These are phyloP conservation scores for Athelia psychrophila DNA, from an alignment of 1,284 basidiomycete species.

Conservation along the genomic window DNA sequence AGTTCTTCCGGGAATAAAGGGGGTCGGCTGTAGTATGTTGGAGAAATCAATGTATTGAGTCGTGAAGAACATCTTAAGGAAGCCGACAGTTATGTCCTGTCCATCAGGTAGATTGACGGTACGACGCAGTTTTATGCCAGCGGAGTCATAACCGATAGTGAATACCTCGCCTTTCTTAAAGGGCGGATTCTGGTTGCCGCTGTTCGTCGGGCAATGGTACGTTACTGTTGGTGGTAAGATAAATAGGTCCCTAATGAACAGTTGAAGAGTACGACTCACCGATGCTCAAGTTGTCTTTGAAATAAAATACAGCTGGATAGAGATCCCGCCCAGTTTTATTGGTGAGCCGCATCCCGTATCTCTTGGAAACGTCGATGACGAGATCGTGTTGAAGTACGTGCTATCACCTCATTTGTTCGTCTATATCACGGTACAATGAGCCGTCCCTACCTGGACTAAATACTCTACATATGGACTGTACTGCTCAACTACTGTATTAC, in stretches of 20 bases:
- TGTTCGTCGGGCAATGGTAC: background rate
- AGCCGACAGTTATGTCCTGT: slow-evolving; percentile 13
- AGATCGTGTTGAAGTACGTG: too few species aligned
- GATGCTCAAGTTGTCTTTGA: slow-evolving; percentile 11
- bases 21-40: slow-evolving; percentile 5
- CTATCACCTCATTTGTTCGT: too few species aligned
- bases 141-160: slow-evolving; percentile 12
- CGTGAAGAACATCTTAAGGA: slow-evolving; percentile 13
- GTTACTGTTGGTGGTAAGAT: slow-evolving; percentile 5
- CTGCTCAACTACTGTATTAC: too few species aligned
- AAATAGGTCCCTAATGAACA: background rate
- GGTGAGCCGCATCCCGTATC: slow-evolving; percentile 14
- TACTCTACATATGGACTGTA: too few species aligned
- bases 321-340: slow-evolving; percentile 5
- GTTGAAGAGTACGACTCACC: slow-evolving; percentile 5
- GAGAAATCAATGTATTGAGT: slow-evolving; percentile 8
- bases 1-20: too few species aligned
- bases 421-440: too few species aligned
- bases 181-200: slow-evolving; percentile 1
- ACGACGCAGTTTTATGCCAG: slow-evolving; percentile 6
- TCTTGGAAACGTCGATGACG: too few species aligned
- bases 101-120: too few species aligned
- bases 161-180: slow-evolving; percentile 2
- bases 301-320: background rate
- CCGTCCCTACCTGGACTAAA: too few species aligned